These are phyloP conservation scores for Nakazawaea wyomingensis DNA, from an alignment of 805 yeast species.

Conservation along the genomic window DNA sequence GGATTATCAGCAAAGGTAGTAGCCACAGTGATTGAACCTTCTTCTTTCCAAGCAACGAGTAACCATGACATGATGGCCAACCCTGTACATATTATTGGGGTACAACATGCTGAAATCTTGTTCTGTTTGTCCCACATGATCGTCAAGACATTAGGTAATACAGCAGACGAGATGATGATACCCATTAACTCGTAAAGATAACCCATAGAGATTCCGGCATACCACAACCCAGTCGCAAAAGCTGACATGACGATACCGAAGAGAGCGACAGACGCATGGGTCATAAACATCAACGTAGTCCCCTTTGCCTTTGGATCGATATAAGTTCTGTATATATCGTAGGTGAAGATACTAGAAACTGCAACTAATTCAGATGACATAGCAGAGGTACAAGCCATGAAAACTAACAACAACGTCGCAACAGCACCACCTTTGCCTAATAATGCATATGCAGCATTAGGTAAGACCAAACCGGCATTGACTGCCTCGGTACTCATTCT, in stretches of 20 bases:
- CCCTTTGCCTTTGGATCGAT: conserved; percentile 76
- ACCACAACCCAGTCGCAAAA: conserved; percentile 74
- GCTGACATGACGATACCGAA: conserved; percentile 68
- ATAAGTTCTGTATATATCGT: conserved; percentile 79
- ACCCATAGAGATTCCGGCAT: conserved; percentile 83
- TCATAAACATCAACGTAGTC: conserved; percentile 58
- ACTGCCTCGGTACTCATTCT: conserved; percentile 64
- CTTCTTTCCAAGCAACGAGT: conserved; percentile 39
- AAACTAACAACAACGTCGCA: conserved; percentile 70
- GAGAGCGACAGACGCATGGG: conserved; percentile 60
- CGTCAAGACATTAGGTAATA: conserved; percentile 67
- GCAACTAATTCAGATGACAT: conserved; percentile 89
- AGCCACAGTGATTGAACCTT: conserved; percentile 40
- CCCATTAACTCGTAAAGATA: conserved; percentile 88
- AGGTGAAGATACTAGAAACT: conserved; percentile 79
- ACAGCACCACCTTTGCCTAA: conserved; percentile 88
- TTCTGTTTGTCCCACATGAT: conserved; percentile 63
- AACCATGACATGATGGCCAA: conserved; percentile 72
- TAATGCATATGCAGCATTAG: conserved; percentile 76
- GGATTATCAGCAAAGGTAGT: conserved; percentile 77
- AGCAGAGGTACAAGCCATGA: conserved; percentile 92
- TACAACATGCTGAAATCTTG: conserved; percentile 57
- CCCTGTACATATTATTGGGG: conserved; percentile 77
- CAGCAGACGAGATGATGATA: conserved; percentile 81
- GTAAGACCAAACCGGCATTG: conserved; percentile 74